Base-by-base conservation (phyloP, 2,329 filamentous ascomycete genomes). In the Penicillium carneum region DNA sequence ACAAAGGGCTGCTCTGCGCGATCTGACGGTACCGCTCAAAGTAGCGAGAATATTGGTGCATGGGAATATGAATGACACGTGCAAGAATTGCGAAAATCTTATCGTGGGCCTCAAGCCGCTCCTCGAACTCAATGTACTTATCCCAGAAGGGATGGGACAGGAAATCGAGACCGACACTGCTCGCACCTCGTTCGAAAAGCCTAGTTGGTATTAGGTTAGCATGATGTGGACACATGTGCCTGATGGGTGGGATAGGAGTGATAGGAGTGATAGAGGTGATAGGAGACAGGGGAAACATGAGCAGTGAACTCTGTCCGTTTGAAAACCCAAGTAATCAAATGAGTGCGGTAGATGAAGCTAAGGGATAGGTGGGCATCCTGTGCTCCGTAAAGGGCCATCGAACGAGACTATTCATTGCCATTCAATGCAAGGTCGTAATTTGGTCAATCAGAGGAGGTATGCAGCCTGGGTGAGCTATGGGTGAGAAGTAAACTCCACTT, bases 101-200 rank as follows among this genome's bases (percentile, higher is more conserved):
- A 65, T 96, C 91, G 14, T 90, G 87, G 0, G 90, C 88, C 72
- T 97, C 93, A 63, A 94, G 84, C 1, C 93, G 90, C 76, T 97
- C 93, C 76, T 98, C 95, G 72, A 96, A 98, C 75, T 98, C 95
- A 66, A 99, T 87, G 74, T 97, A 99, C 80, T 97, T 98, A 78
- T 99, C 95, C 95, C 95, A 99, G 81, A 99, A 97, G 1, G 93
- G 93, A 75, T 97, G 93, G 2, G 93, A 90, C 33, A 97, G 84
- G 74, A 97, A 99, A 79, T 99, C 95, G 18, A 98, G 85, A 16
- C 95, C 95, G 42, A 97, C 93, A 71, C 87, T 89, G 33, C 86
- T 85, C 31, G 92, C 91, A 64, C 90, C 95, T 68, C 95, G 91
- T 76, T 99, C 94, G 74, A 98, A 98, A 9, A 98, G 86, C 69